These are phyloP conservation scores for Arthrobotrys sinensis DNA, from an alignment of 2,329 filamentous ascomycete species.

Conservation along the genomic window DNA sequence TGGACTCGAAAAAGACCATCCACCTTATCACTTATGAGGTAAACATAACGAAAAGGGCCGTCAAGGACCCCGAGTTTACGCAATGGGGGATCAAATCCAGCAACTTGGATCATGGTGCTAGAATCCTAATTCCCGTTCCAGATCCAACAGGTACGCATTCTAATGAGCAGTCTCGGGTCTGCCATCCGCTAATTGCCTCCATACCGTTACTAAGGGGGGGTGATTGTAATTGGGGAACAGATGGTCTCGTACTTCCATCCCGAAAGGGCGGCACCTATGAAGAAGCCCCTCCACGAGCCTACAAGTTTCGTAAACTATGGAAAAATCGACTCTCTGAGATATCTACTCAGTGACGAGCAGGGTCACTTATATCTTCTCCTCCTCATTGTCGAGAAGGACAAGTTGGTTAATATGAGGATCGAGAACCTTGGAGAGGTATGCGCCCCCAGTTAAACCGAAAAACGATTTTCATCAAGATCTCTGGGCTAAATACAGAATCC, in stretches of 20 bases:
- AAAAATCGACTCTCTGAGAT: conserved; percentile 83
- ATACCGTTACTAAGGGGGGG: conserved; percentile 71
- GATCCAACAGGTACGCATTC: conserved; percentile 64
- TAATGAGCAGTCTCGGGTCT: neutral
- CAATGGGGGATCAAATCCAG: conserved; percentile 73
- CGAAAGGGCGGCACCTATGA: conserved; percentile 74
- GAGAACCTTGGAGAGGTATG: conserved; percentile 73
- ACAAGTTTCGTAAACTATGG: conserved; percentile 95
- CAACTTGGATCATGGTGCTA: conserved; percentile 73
- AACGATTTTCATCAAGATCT: neutral
- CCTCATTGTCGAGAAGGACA: conserved; percentile 76
- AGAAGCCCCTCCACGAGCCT: conserved; percentile 78
- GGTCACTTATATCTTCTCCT: conserved; percentile 88
- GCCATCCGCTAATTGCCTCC: neutral
- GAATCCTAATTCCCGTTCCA: conserved; percentile 76
- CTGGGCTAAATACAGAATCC: neutral
- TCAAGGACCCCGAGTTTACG: conserved; percentile 66
- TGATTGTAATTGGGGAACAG: conserved; percentile 84
- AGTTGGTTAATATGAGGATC: conserved; percentile 81
- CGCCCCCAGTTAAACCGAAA: neutral
- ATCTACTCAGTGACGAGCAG: conserved; percentile 93
- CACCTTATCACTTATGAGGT: conserved; percentile 63
- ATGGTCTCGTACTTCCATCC: conserved; percentile 80
- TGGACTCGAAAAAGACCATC: conserved; percentile 74
- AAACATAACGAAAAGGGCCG: conserved; percentile 40